phyloP scores from a whole-genome alignment of 805 yeast genomes.

The Candida krabiensis region DNA sequence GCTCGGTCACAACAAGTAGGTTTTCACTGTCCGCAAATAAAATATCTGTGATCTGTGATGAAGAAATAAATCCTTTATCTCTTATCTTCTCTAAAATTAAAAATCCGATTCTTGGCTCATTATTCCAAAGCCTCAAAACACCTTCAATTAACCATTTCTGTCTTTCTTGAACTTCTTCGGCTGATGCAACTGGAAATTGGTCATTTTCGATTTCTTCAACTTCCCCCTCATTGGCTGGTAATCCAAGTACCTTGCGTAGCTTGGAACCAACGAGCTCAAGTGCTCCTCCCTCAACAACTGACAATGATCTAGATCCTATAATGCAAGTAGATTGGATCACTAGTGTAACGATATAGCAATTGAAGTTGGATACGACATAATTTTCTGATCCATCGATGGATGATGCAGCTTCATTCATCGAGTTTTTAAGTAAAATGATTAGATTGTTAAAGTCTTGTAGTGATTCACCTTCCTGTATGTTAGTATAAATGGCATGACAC shows the following conservation, averaged over 20 bases:
- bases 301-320: conserved; percentile 85
- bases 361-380: conserved; percentile 23
- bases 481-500: conserved; percentile 33
- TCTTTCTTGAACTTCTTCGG: conserved; percentile 30
- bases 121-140: conserved; percentile 63
- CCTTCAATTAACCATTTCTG: conserved; percentile 51
- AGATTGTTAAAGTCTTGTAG: conserved; percentile 31
- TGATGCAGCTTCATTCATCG: conserved; percentile 10
- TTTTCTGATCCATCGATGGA: conserved; percentile 9
- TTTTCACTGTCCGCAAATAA: conserved; percentile 36
- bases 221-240: conserved; percentile 14
- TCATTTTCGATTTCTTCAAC: conserved; percentile 19
- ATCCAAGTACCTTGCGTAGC: conserved; percentile 26
- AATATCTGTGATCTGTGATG: conserved; percentile 42
- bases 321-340: conserved; percentile 72
- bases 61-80: conserved; percentile 42
- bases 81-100: conserved; percentile 55
- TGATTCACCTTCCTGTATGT: conserved; percentile 32
- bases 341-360: conserved; percentile 53
- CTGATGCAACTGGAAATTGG: conserved; percentile 24
- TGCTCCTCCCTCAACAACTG: conserved; percentile 62
- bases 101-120: conserved; percentile 63
- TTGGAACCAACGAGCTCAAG: conserved; percentile 31
- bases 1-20: conserved; percentile 41
- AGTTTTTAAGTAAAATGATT: conserved; percentile 21